Evolutionary conservation across 306 rosid species (phyloP), one percentile per base, ranked within the genome.

Genomic region (Prosopis cineraria): DNA sequence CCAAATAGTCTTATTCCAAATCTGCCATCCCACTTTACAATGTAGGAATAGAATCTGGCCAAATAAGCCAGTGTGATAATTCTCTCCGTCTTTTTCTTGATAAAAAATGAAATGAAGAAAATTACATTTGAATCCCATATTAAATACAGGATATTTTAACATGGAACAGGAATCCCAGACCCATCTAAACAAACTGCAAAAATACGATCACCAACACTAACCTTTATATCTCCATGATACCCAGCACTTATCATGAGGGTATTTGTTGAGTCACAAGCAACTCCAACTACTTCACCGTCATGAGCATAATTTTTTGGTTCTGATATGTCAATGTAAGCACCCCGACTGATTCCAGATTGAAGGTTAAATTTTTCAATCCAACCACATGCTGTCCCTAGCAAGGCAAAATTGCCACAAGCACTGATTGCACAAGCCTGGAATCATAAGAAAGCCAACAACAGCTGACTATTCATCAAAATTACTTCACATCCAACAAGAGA

Each of bases 291-390:
- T 78, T 92, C 98, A 71, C 97, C 84, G 68, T 87, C 88, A 86
- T 95, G 98, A 72, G 98, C 97, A 87, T 75, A 87, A 44, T 82
- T 73, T 76, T 79, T 75, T 82, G 77, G 83, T 85, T 85, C 92
- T 34, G 88, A 79, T 19, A 24, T 65, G 84, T 95, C 98, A 48
- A 78, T 62, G 80, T 95, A 95, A 81, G 85, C 84, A 62, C 98
- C 98, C 83, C 98, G 85, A 55, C 90, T 82, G 69, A 90, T 84
- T 82, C 98, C 98, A 36, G 98, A 95, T 78, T 95, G 98, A 89
- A 95, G 97, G 78, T 93, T 93, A 82, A 95, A 92, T 66, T 88
- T 90, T 84, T 95, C 98, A 76, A 95, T 87, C 97, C 98, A 95
- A 75, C 98, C 98, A 88, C 87, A 93, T n/a, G 88, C 93, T 63